Conservation (phyloP, 306 rosid genomes). For the Dalbergia cochinchinensis region DNA sequence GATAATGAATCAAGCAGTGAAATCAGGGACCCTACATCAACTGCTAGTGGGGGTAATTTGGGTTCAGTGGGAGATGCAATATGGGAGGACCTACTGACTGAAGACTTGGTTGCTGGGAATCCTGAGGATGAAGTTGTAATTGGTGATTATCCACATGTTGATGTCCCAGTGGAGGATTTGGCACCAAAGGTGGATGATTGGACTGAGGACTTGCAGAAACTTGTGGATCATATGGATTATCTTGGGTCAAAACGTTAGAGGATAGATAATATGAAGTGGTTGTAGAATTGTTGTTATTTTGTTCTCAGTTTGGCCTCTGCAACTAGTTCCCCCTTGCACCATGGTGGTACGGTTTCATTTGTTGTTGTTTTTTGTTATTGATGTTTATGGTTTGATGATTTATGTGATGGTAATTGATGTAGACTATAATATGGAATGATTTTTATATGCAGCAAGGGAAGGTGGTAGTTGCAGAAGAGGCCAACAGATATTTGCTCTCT, state of each 20-base stretch:
- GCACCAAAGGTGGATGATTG: conserved; percentile 56
- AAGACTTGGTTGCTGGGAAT: conserved; percentile 61
- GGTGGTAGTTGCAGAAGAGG: conserved; percentile 60
- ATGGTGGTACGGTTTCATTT: conserved; percentile 46
- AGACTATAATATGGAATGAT: neutral
- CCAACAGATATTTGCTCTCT: conserved; percentile 47
- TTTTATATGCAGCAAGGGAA: conserved; percentile 59
- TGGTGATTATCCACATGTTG: conserved; percentile 60
- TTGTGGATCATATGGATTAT: conserved; percentile 82
- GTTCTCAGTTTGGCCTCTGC: conserved; percentile 45
- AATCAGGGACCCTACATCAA: conserved; percentile 42
- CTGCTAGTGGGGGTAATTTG: conserved; percentile 41
- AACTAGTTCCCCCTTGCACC: conserved; percentile 27
- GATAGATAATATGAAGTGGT: neutral
- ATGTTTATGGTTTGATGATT: conserved; percentile 2
- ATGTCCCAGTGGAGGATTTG: conserved; percentile 68
- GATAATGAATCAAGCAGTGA: conserved; percentile 66
- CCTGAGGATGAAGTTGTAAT: conserved; percentile 58
- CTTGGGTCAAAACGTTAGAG: conserved; percentile 53
- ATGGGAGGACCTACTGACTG: conserved; percentile 74
- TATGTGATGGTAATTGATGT: conserved; percentile 31
- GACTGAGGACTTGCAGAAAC: conserved; percentile 71
- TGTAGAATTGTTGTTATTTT: neutral
- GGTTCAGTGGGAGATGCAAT: conserved; percentile 48
- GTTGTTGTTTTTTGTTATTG: neutral